Conservation (phyloP, 768 basidiomycete species). For the Podaxis pistillaris region DNA sequence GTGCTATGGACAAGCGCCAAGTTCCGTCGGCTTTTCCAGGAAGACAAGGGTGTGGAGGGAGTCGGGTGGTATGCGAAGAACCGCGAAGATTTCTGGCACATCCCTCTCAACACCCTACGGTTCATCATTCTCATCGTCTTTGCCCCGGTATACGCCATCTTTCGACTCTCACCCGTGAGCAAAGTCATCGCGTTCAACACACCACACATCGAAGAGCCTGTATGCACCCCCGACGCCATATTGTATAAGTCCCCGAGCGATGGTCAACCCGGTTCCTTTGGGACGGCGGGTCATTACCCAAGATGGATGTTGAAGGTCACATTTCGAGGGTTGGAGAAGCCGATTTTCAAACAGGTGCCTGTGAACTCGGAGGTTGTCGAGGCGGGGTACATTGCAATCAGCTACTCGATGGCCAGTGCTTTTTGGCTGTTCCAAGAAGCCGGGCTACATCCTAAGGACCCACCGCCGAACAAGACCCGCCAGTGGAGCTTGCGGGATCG, state of each 20-base stretch:
- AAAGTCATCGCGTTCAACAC: not conserved
- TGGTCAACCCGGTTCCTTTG: not conserved
- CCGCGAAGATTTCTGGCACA: not conserved
- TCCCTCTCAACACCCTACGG: not conserved
- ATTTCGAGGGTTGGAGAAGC: not conserved
- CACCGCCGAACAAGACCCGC: not conserved
- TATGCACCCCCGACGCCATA: not conserved
- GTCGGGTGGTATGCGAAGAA: not conserved
- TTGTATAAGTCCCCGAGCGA: not conserved
- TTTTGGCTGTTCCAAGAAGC: not conserved
- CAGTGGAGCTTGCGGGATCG: not conserved
- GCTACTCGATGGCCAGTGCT: not conserved
- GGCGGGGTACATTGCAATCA: not conserved
- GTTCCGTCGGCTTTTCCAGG: not conserved
- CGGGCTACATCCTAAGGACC: not conserved
- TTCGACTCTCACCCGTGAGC: not conserved
- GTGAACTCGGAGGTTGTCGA: not conserved
- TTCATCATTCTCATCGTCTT: not conserved
- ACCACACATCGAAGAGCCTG: not conserved
- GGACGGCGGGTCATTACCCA: not conserved
- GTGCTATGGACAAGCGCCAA: not conserved
- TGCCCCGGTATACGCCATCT: not conserved
- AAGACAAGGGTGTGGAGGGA: not conserved
- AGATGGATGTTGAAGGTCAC: conserved; percentile 1
- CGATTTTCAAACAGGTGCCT: not conserved